Evolutionary conservation across 1,284 basidiomycete species (phyloP).

Genomic region (Schizopora paradoxa): DNA sequence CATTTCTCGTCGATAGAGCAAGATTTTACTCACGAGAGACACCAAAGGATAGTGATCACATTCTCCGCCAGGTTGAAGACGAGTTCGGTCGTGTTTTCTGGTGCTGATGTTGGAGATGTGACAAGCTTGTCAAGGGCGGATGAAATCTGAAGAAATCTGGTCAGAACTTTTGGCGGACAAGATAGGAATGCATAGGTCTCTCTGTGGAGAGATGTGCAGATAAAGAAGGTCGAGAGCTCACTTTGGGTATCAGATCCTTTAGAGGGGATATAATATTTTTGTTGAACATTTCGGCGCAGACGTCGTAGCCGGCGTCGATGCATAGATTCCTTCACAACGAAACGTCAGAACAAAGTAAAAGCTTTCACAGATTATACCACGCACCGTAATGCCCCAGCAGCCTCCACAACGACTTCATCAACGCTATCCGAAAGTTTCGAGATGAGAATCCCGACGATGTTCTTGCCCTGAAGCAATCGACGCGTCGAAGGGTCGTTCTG

Average conservation of each 20-base stretch:
- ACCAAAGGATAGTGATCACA: slow-evolving; percentile 88
- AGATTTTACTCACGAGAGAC: slow-evolving; percentile 69
- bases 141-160: slow-evolving; percentile 55
- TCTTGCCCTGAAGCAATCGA: slow-evolving; percentile 83
- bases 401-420: slow-evolving; percentile 84
- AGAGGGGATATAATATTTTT: slow-evolving; percentile 83
- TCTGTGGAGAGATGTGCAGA: slow-evolving; percentile 1
- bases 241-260: slow-evolving; percentile 70
- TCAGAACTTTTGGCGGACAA: slow-evolving; percentile 6
- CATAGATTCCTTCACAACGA: slow-evolving; percentile 70
- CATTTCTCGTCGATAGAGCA: slow-evolving; percentile 12
- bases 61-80: slow-evolving; percentile 88
- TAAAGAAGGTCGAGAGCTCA: slow-evolving; percentile 31
- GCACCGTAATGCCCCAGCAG: slow-evolving; percentile 78
- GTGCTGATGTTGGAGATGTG: slow-evolving; percentile 48
- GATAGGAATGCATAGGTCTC: not conserved
- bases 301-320: slow-evolving; percentile 89
- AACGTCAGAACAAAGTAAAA: not conserved
- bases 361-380: slow-evolving; percentile 18
- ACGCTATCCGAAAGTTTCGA: slow-evolving; percentile 77
- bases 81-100: slow-evolving; percentile 67
- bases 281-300: slow-evolving; percentile 95
- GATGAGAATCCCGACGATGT: slow-evolving; percentile 83
- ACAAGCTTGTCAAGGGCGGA: slow-evolving; percentile 65
- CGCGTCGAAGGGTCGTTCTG: slow-evolving; percentile 85